Conservation (phyloP, 345 rosid species). For the Syzygium aqueum region DNA sequence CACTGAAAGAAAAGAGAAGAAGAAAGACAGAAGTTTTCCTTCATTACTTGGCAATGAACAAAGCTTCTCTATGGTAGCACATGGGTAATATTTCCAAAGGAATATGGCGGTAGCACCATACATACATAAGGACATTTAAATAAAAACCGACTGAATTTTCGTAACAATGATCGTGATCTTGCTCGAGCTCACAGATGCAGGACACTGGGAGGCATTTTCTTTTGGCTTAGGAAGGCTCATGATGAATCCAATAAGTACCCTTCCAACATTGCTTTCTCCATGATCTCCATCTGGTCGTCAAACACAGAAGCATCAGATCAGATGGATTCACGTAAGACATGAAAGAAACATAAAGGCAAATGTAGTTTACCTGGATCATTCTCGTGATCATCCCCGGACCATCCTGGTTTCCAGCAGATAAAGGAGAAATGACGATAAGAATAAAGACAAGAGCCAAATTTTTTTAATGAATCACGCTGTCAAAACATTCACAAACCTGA, state of each 20-base stretch:
- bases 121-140: not conserved
- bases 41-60: not conserved
- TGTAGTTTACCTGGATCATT: conserved; percentile 38
- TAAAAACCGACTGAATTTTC: not conserved
- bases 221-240: not conserved
- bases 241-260: conserved; percentile 5
- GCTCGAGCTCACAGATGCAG: not conserved
- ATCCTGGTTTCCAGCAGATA: conserved; percentile 8
- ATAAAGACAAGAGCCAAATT: not conserved
- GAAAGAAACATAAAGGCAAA: not conserved
- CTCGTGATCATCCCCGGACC: conserved; percentile 54
- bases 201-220: not conserved
- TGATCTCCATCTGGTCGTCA: conserved; percentile 34
- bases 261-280: conserved; percentile 40
- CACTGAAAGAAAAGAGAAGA: not conserved
- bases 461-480: not conserved
- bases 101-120: not conserved
- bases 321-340: not conserved
- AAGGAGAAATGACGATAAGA: not conserved
- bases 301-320: not conserved
- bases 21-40: not conserved
- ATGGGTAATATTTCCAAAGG: not conserved
- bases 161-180: not conserved
- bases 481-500: conserved; percentile 11
- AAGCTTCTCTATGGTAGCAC: not conserved